Percentiles rank a stretch among this genome's conserved stretches.
phyloP scores from a whole-genome alignment of 2,329 filamentous ascomycete genomes.

The Colletotrichum cereale region DNA sequence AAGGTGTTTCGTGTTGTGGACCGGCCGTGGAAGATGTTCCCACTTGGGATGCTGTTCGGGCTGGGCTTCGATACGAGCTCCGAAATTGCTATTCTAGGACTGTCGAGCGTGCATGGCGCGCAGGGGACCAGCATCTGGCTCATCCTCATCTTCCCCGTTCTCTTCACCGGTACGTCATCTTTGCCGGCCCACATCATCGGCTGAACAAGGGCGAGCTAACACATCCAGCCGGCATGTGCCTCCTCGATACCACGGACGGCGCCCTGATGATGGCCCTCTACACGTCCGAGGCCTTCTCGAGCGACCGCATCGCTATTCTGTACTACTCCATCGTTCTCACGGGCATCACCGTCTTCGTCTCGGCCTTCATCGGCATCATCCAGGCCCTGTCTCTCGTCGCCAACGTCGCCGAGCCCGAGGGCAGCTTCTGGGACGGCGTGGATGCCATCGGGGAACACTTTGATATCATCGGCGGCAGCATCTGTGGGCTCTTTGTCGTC shows the following conservation, averaged over 20 bases:
- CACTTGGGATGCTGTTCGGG: slow-evolving; percentile 88
- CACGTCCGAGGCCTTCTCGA: slow-evolving; percentile 80
- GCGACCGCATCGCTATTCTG: slow-evolving; percentile 88
- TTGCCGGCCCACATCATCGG: rapidly evolving
- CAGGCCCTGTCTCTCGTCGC: slow-evolving; percentile 85
- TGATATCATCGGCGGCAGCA: slow-evolving; percentile 86
- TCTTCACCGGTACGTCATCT: slow-evolving; percentile 80
- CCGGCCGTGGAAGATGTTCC: slow-evolving; percentile 95
- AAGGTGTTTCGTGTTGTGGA: slow-evolving; percentile 81
- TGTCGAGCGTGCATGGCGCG: slow-evolving; percentile 87
- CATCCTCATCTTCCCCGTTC: slow-evolving; percentile 88
- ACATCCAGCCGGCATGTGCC: slow-evolving; percentile 84
- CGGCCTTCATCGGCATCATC: slow-evolving; percentile 86
- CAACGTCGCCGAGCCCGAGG: slow-evolving; percentile 79
- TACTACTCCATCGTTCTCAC: slow-evolving; percentile 95
- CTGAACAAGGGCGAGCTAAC: slow-evolving; percentile 23
- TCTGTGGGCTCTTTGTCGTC: slow-evolving; percentile 86
- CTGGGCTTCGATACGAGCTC: slow-evolving; percentile 96
- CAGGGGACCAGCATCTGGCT: slow-evolving; percentile 93
- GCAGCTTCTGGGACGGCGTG: slow-evolving; percentile 92
- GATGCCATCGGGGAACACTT: slow-evolving; percentile 82
- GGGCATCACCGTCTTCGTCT: slow-evolving; percentile 84
- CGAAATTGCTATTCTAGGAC: slow-evolving; percentile 91
- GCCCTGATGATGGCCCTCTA: slow-evolving; percentile 97
- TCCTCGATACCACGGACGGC: slow-evolving; percentile 92